A percentile compares a stretch with the other conserved stretches of the same genome.
Evolutionary conservation across 306 rosid genomes (phyloP).

Genomic region (Vachellia collinsii): DNA sequence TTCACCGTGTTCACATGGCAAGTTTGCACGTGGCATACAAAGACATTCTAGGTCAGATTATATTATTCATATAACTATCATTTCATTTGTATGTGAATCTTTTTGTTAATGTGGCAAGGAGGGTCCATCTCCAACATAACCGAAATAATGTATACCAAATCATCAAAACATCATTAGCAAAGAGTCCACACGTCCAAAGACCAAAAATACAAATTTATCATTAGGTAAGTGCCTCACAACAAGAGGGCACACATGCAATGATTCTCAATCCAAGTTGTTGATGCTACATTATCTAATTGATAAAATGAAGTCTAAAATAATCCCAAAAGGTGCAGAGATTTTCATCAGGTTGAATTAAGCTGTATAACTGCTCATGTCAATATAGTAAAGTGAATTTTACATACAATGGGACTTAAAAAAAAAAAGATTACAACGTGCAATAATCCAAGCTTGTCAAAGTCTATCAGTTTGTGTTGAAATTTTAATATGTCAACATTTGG

Average conservation of each 20-base stretch:
- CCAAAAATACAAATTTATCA: constrained; percentile 25
- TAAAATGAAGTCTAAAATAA: constrained; percentile 16
- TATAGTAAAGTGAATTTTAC: background rate
- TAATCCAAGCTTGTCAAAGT: constrained; percentile 13
- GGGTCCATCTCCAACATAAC: constrained; percentile 7
- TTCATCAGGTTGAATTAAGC: constrained; percentile 18
- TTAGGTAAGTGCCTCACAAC: background rate
- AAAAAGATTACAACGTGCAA: constrained; percentile 27
- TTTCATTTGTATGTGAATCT: constrained; percentile 10
- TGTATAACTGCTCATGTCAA: constrained; percentile 12
- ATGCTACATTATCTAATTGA: constrained; percentile 10
- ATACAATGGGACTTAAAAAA: constrained; percentile 24
- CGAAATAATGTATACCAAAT: constrained; percentile 1
- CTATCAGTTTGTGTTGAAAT: constrained; percentile 30
- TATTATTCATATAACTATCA: constrained; percentile 5
- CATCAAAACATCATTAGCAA: constrained; percentile 6
- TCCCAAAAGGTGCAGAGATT: constrained; percentile 15
- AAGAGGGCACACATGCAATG: background rate
- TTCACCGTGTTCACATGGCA: background rate
- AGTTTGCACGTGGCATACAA: background rate
- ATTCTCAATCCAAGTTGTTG: constrained; percentile 28
- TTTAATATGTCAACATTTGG: constrained; percentile 27
- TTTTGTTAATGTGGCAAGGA: background rate
- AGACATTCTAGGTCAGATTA: constrained; percentile 14
- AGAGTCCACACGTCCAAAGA: constrained; percentile 32